phyloP scores from a whole-genome alignment of 2,329 filamentous ascomycete species.

The Fusarium continuum region DNA sequence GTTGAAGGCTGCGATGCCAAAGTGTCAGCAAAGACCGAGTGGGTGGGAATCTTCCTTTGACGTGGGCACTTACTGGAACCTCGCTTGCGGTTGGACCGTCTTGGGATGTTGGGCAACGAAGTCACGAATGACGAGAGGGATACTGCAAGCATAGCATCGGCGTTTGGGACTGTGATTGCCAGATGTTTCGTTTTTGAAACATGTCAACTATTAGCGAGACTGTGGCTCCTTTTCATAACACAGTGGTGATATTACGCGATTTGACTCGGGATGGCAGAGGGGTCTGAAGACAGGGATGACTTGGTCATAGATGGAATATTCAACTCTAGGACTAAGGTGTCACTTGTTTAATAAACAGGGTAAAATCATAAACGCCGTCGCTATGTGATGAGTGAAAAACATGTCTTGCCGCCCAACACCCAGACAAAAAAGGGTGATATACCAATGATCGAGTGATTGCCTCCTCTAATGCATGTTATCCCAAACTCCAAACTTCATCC shows the following conservation, averaged over 20 bases:
- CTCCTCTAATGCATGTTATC: neutral
- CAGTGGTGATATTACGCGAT: constrained; percentile 1
- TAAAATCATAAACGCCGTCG: constrained; percentile 27
- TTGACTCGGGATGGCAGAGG: neutral
- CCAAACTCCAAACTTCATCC: constrained; percentile 12
- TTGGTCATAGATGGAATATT: neutral
- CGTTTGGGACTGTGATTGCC: constrained; percentile 24
- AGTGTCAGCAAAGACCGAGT: constrained; percentile 62
- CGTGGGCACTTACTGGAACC: constrained; percentile 41
- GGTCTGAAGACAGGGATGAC: neutral
- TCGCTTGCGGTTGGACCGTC: neutral
- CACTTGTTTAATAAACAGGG: neutral
- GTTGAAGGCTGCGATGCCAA: constrained; percentile 66
- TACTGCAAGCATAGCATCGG: constrained; percentile 28
- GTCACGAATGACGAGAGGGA: constrained; percentile 30
- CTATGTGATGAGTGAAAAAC: constrained; percentile 20
- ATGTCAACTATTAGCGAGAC: neutral
- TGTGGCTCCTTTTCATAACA: neutral
- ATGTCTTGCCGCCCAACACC: constrained; percentile 10
- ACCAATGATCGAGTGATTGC: neutral
- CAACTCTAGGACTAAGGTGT: neutral
- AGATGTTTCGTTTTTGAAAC: neutral
- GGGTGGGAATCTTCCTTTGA: constrained; percentile 70
- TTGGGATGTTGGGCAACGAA: constrained; percentile 10
- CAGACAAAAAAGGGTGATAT: neutral